Evolutionary conservation across 306 rosid genomes (phyloP).

Genomic region (Astragalus glycyphyllos): DNA sequence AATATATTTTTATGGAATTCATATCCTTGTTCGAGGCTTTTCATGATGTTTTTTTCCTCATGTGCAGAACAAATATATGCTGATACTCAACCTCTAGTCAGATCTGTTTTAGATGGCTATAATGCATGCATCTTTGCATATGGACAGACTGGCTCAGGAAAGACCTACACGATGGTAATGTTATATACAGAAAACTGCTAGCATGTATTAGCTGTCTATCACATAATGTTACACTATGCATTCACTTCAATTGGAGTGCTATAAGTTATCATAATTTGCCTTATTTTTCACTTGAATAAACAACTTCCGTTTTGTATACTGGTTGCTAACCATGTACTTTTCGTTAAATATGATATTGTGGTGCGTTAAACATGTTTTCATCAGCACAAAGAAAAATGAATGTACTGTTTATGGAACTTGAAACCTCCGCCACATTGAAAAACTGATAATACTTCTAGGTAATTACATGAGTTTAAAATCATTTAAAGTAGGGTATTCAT

Average conservation of each 20-base stretch:
- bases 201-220: not conserved
- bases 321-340: slow-evolving; percentile 23
- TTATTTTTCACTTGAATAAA: not conserved
- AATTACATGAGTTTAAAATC: not conserved
- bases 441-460: too few species aligned
- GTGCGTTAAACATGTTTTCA: slow-evolving; percentile 21
- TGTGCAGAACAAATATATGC: slow-evolving; percentile 87
- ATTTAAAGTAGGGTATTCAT: not conserved
- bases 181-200: not conserved
- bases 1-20: not conserved
- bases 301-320: slow-evolving; percentile 14
- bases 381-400: not conserved
- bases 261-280: not conserved
- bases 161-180: slow-evolving; percentile 97
- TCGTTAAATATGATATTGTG: slow-evolving; percentile 2
- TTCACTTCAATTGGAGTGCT: slow-evolving; percentile 12
- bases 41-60: slow-evolving; percentile 33
- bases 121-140: slow-evolving; percentile 96
- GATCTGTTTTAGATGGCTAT: slow-evolving; percentile 90
- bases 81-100: slow-evolving; percentile 78
- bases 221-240: too few species aligned
- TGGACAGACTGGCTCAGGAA: slow-evolving; percentile 99
- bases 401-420: slow-evolving; percentile 19
- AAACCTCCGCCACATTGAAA: too few species aligned
- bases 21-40: slow-evolving; percentile 27